Evolutionary conservation across 345 rosid genomes (phyloP), one percentile per base, ranked within the genome.

Genomic region (Jatropha curcas): DNA sequence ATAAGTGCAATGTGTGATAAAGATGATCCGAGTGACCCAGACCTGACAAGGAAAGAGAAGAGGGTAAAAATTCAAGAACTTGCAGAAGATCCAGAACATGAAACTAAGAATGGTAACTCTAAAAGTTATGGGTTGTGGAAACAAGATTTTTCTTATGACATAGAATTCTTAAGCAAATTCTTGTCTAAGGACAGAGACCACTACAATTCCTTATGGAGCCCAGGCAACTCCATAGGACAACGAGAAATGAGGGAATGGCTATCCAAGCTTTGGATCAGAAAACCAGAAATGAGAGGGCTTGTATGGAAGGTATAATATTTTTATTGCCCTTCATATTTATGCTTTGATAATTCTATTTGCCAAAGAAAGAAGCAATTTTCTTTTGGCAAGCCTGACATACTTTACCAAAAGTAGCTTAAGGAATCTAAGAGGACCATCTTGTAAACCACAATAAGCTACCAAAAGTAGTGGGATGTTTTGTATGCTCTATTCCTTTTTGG

Each of bases 181-280:
- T 84, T 94, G 83, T 95, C 92, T 79, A 78, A 85, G 82, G 93
- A 90, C 53, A 94, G 83, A 75, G 97, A 94, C 81, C 97, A 94
- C 80, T 94, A 90, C 72, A 94, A 75, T 71, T 87, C 84, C 78
- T 91, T 91, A 58, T 94, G 98, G 98, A 87, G 88, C 81, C 74
- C 86, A 55, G 92, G 97, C 31, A 92, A 90, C 76, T 87, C 93
- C 82, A 90, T 92, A 20, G 98, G 97, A 68, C 97, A 88, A 61
- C 87, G 98, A 77, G 97, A 94, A 86, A 88, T 94, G 97, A 90
- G 98, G 73, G 90, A 82, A 30, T 94, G 98, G 98, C 73, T 94
- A 74, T 86, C 73, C 66, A 90, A 82, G 81, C 97, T 94, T 72
- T 94, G 98, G 98, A 71, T 79, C 73, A 70, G 79, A 46, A 94